These are phyloP conservation scores for Lepiota venenata DNA, from an alignment of 768 basidiomycete genomes.

Conservation along the genomic window DNA sequence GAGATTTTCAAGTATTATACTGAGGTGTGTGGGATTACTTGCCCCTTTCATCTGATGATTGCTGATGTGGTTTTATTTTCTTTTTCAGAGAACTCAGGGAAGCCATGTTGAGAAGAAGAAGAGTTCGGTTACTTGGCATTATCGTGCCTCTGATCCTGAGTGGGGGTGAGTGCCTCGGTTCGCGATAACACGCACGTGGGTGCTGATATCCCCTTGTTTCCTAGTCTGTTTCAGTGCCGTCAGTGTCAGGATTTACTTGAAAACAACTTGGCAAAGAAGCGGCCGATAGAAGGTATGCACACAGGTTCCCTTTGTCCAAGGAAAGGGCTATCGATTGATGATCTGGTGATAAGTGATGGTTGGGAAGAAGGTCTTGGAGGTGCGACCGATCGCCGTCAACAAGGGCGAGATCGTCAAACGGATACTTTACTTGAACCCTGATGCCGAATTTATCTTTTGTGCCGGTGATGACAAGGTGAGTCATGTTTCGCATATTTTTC, in stretches of 20 bases:
- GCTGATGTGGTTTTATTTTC: slow-evolving; percentile 13
- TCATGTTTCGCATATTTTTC: too few relatives aligned
- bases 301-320: not conserved
- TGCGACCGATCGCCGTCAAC: slow-evolving; percentile 92
- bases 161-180: slow-evolving; percentile 69
- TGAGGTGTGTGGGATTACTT: slow-evolving; percentile 55
- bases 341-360: slow-evolving; percentile 61
- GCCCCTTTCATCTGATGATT: not conserved
- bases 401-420: slow-evolving; percentile 99
- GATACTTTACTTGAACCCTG: slow-evolving; percentile 88
- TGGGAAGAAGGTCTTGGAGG: slow-evolving; percentile 98
- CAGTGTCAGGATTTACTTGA: slow-evolving; percentile 96
- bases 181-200: not conserved
- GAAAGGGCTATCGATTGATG: not conserved
- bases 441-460: slow-evolving; percentile 95
- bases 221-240: slow-evolving; percentile 86
- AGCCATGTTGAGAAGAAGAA: slow-evolving; percentile 96
- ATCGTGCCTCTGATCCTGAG: slow-evolving; percentile 88
- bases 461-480: slow-evolving; percentile 95
- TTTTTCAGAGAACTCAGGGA: slow-evolving; percentile 83
- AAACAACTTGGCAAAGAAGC: slow-evolving; percentile 88
- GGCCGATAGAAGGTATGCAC: slow-evolving; percentile 89
- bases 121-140: slow-evolving; percentile 98
- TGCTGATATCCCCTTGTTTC: not conserved
- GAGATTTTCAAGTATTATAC: slow-evolving; percentile 97